These are phyloP conservation scores for Elsinoe ampelina DNA, from an alignment of 2,329 filamentous ascomycete species.

Conservation along the genomic window DNA sequence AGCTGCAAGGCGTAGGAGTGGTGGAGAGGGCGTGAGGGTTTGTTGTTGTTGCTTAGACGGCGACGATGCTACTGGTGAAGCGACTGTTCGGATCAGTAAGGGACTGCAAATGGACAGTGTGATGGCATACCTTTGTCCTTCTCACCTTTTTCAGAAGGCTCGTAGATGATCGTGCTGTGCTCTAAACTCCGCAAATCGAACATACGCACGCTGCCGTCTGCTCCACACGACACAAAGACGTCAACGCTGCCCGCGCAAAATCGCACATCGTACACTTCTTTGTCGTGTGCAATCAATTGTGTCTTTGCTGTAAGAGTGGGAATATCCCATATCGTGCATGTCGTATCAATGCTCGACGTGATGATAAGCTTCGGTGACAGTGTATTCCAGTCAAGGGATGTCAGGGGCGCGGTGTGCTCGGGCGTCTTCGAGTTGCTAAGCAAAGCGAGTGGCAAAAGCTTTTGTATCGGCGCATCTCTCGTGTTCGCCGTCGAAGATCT, in stretches of 20 bases:
- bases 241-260: slow-evolving; percentile 99
- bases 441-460: slow-evolving; percentile 83
- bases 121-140: slow-evolving; percentile 36
- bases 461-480: slow-evolving; percentile 55
- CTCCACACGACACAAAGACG: slow-evolving; percentile 94
- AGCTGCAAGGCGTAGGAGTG: slow-evolving; percentile 70
- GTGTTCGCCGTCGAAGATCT: slow-evolving; percentile 53
- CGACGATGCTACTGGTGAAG: slow-evolving; percentile 51
- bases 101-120: neutral
- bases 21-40: slow-evolving; percentile 55
- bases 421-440: slow-evolving; percentile 97
- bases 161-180: slow-evolving; percentile 98
- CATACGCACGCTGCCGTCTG: slow-evolving; percentile 96
- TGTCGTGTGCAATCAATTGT: slow-evolving; percentile 95
- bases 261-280: slow-evolving; percentile 95
- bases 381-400: slow-evolving; percentile 95
- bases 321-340: slow-evolving; percentile 99
- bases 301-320: slow-evolving; percentile 96
- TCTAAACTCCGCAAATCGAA: slow-evolving; percentile 94
- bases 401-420: slow-evolving; percentile 92
- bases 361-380: slow-evolving; percentile 96
- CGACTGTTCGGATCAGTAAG: slow-evolving; percentile 21
- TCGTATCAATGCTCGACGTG: slow-evolving; percentile 97
- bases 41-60: slow-evolving; percentile 57
- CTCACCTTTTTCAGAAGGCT: slow-evolving; percentile 77